Evolutionary conservation across 1,284 basidiomycete genomes (phyloP), one percentile per base, ranked within the genome.

Genomic region (Takashimella tepidaria): DNA sequence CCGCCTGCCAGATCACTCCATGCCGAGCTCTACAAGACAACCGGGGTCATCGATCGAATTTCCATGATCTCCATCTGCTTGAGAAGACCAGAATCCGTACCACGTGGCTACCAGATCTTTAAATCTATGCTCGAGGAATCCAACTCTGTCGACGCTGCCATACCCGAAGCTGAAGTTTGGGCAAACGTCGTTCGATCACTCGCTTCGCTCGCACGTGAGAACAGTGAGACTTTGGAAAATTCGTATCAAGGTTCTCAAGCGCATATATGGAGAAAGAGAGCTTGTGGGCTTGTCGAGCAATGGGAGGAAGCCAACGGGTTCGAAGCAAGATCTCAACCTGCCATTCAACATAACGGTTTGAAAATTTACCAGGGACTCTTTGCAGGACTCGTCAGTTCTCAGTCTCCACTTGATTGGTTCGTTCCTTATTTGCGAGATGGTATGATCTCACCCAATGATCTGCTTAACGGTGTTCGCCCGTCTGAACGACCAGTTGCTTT

Each of bases 41-140:
- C 72, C 1, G 59, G 64, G 8, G 60, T 70, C 10, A 54, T 76
- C 31, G 73, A 75, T 51, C 60, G 67, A 8, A 53, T 72, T 12
- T 68, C 70, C 5, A 68, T 76, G 59, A 70, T 76, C 19, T 66
- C 63, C 4, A 70, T 76, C 44, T 74, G 74, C 59, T 63, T 73
- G n/a, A 55, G 64, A 5, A 53, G 69, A 25, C 63, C 64, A 2
- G 71, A 73, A 51, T 68, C 69, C 43, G 64, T 69, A 1, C 70
- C 71, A 3, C 54, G 74, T 49, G 74, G 68, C 0, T 74, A 67
- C 48, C 65, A 70, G 51, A 74, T 76, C 50, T 75, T 76, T 61
- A 62, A 55, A 42, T 58, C 68, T 40, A 52, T 74, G 6, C 48
- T 75, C 3, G 55, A 56, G 5, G 70, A 72, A 21, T 57, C 61